Evolutionary conservation across 2,329 filamentous ascomycete genomes (phyloP).

Genomic region (Aspergillus terreus): DNA sequence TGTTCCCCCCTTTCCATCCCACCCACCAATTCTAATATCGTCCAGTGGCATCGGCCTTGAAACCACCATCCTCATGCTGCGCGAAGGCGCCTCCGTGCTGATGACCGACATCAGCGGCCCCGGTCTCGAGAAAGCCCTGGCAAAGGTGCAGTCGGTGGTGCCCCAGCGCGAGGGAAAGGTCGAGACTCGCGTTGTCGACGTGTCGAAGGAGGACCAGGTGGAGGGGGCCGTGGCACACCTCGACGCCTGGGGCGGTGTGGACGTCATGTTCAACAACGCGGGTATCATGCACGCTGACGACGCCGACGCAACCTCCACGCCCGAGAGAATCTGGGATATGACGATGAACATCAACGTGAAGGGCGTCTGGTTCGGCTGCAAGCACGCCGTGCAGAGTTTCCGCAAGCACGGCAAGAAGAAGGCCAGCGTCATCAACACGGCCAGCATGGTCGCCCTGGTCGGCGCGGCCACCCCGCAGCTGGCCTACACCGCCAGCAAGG

Average conservation of each 20-base stretch:
- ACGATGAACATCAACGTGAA: slow-evolving; percentile 96
- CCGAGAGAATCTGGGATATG: slow-evolving; percentile 89
- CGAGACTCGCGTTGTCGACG: slow-evolving; percentile 53
- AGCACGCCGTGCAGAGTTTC: slow-evolving; percentile 81
- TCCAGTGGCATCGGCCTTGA: slow-evolving; percentile 81
- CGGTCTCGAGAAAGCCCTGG: slow-evolving; percentile 71
- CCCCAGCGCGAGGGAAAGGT: slow-evolving; percentile 39
- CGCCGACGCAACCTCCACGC: slow-evolving; percentile 75
- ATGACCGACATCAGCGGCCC: slow-evolving; percentile 80
- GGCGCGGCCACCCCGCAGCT: slow-evolving; percentile 84
- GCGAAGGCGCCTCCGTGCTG: slow-evolving; percentile 80
- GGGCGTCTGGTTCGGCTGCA: slow-evolving; percentile 95
- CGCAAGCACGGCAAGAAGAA: slow-evolving; percentile 74
- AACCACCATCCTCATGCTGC: slow-evolving; percentile 82
- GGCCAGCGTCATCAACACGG: slow-evolving; percentile 87
- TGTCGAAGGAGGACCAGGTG: slow-evolving; percentile 79
- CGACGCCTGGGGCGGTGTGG: slow-evolving; percentile 81
- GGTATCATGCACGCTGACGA: slow-evolving; percentile 91
- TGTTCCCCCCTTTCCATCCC: neutral
- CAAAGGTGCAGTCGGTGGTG: slow-evolving; percentile 71
- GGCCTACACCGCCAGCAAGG: slow-evolving; percentile 92
- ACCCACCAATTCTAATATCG: neutral
- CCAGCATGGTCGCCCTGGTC: slow-evolving; percentile 81
- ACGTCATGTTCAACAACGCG: slow-evolving; percentile 96
- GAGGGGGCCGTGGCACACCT: slow-evolving; percentile 69